phyloP scores from a whole-genome alignment of 768 basidiomycete species.

The Leccinellum rugosiceps region DNA sequence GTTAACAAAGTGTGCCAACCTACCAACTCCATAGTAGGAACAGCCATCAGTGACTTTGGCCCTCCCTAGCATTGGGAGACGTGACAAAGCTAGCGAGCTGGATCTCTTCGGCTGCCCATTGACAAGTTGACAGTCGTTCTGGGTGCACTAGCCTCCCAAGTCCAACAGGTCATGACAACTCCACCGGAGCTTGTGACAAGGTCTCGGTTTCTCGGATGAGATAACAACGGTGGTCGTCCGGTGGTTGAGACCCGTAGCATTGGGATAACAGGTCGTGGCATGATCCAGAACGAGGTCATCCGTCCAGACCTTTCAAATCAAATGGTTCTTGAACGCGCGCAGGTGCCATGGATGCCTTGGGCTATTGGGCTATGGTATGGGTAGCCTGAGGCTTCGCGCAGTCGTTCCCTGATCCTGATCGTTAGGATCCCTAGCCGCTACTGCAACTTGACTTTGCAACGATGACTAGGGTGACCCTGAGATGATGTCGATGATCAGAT shows the following conservation, averaged over 20 bases:
- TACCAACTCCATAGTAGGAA: not conserved
- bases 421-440: not conserved
- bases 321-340: not conserved
- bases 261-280: too few relatives aligned
- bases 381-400: too few relatives aligned
- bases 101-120: too few relatives aligned
- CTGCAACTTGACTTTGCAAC: not conserved
- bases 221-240: too few relatives aligned
- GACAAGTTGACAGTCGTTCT: too few relatives aligned
- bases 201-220: too few relatives aligned
- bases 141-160: too few relatives aligned
- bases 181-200: too few relatives aligned
- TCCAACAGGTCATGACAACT: too few relatives aligned
- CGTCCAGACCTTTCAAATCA: not conserved
- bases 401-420: not conserved
- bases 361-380: not conserved
- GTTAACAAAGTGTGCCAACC: not conserved
- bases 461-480: not conserved
- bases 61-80: not conserved
- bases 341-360: not conserved
- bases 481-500: not conserved
- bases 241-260: too few relatives aligned
- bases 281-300: not conserved
- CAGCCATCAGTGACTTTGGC: not conserved
- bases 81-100: not conserved